Base-by-base conservation (phyloP, 306 rosid species). In the Oemleria cerasiformis region DNA sequence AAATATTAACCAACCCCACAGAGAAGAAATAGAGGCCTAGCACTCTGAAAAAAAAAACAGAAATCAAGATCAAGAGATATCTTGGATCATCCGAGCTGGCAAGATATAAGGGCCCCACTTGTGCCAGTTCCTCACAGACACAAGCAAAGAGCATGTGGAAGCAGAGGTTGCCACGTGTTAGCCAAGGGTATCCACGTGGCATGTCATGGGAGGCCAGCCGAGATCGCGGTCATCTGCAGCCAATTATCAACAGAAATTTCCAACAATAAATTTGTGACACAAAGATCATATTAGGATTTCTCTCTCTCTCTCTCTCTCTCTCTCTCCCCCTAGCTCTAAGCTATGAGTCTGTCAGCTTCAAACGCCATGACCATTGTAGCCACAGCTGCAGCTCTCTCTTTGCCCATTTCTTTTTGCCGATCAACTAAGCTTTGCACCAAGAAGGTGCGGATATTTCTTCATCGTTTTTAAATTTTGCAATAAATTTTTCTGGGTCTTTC, bases 321-420 rank as follows among this genome's bases (percentile, higher is more conserved):
- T 42, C 49, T 17, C 36, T 54, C 57, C 44, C 34, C 19, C 63
- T 11, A 34, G 61, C 70, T 40, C 73, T n/a, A 19, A 16, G 53
- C 39, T 48, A 4, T 69, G 73, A 19, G 21, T 10, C 80, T 47
- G 57, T 77, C 84, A 45, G 69, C 68, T 79, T 73, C 80, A 65
- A 75, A 75, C 80, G 81, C 95, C 78, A 90, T 90, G 96, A 80
- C 81, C 78, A 87, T 91, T 73, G 83, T 88, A 47, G 88, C 96
- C 17, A 85, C 97, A 59, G 97, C 96, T 73, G 83, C 98, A 36
- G 86, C 92, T 83, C 87, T 87, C 44, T 76, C 93, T 45, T 68
- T 88, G 50, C 98, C 98, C 0, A 64, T 85, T 43, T 84, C 86
- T 40, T 70, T 70, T 12, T 61, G 69, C 59, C 81, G 83, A 81